phyloP scores from a whole-genome alignment of 495 filamentous ascomycete genomes.

The Echria macrotheca region DNA sequence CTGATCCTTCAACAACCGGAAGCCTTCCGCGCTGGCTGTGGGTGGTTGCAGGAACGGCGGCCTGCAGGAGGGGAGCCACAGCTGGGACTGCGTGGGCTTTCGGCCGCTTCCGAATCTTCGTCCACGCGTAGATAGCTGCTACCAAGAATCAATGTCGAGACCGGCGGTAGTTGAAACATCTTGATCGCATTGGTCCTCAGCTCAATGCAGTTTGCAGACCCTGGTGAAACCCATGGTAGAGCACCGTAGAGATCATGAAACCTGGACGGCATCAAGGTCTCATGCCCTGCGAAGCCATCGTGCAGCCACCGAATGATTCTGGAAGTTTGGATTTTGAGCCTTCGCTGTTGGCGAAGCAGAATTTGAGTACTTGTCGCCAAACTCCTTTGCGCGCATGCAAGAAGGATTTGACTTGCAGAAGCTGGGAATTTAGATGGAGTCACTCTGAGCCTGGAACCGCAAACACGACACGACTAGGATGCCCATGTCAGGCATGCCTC shows the following conservation, averaged over 20 bases:
- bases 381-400: conserved; percentile 4
- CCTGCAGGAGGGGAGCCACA: too few species aligned
- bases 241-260: conserved; percentile 12
- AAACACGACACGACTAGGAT: background rate
- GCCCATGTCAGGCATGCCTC: too few species aligned
- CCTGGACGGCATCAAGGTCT: conserved; percentile 5
- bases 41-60: background rate
- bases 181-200: background rate
- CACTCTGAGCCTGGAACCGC: background rate
- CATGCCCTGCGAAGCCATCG: background rate
- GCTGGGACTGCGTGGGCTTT: too few species aligned
- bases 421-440: background rate
- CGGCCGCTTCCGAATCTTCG: too few species aligned
- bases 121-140: too few species aligned
- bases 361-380: background rate
- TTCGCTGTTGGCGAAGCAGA: background rate
- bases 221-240: conserved; percentile 3
- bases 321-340: background rate
- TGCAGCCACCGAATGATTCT: background rate
- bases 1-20: conserved; percentile 4
- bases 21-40: too few species aligned
- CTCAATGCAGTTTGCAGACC: background rate
- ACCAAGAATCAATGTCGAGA: too few species aligned
- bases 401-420: conserved; percentile 5
- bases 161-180: too few species aligned